Base-by-base conservation (phyloP, 495 filamentous ascomycete species). In the Aspergillus bridgeri region DNA sequence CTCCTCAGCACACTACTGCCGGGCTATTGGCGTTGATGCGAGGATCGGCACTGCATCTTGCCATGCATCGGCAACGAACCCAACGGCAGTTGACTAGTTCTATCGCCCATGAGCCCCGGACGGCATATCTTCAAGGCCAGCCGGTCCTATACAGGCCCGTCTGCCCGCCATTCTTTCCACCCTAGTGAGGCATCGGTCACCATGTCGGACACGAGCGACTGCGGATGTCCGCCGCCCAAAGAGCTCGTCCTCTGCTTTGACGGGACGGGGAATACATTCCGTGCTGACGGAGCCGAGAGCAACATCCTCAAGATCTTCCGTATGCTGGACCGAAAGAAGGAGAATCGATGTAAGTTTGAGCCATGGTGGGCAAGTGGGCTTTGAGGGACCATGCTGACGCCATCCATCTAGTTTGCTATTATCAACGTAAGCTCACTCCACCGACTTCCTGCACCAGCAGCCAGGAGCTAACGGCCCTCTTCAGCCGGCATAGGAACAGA, bases 271-370 rank as follows among this genome's bases (percentile, higher is more conserved):
- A 72, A 75, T 24, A 62, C 58, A 11, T 73, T 70, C 43, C 51
- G 53, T 0, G 67, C 60, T 1, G 64, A 68, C 45, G 49, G 56
- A 9, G 42, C 45, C 0, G 69, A 72, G 45, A 71, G 70, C 27
- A 75, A 75, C 33, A 67, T 73, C 29, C 61, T 75, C 13, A 75
- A 75, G 56, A 61, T 75, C 3, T 70, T 65, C 24, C 55, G 62
- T 1, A 53, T 68, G 58, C 51, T 71, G 7, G 65, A 74, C 42
- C 59, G 71, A 5, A 60, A 29, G 17, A 54, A 59, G 22, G 55
- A 56, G 0, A 47, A 65, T 46, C 42, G 59, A 53, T 58, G 61
- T 64, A 53, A 19, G 61, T 49, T 17, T 20, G 23, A 18, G 6
- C 22, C 23, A 22, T 9, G 7, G 4, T 15, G 8, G 17, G 17